Conservation (phyloP, 169 alveolate genomes). For the Amoebophrya sp. region DNA sequence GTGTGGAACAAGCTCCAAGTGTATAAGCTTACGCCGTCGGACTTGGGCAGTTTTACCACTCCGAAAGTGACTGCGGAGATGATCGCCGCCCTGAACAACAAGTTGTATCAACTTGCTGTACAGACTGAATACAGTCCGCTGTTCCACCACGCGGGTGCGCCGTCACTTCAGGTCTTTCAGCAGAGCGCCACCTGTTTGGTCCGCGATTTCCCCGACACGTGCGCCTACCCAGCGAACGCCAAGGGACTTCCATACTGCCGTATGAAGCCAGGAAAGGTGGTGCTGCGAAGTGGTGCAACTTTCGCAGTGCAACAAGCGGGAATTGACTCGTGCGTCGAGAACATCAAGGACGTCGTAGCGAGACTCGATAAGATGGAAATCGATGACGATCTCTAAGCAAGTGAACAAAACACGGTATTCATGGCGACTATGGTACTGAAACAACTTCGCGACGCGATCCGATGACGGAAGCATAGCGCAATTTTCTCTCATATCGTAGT, state of each 20-base stretch:
- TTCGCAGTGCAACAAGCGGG: neutral
- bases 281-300: neutral
- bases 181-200: neutral
- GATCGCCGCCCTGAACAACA: neutral
- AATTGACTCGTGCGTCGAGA: neutral
- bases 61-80: neutral
- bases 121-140: neutral
- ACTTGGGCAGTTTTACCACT: neutral
- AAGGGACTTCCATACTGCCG: neutral
- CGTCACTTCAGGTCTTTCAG: neutral
- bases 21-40: neutral
- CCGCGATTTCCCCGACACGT: neutral
- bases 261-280: neutral
- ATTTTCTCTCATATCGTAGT: too few species aligned
- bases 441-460: too few species aligned
- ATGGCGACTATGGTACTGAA: too few species aligned
- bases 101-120: neutral
- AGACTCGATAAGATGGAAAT: neutral
- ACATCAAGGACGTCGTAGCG: neutral
- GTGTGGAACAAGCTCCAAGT: conserved; percentile 15
- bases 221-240: neutral
- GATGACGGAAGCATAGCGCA: too few species aligned
- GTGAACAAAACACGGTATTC: too few species aligned
- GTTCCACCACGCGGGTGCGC: conserved; percentile 1
- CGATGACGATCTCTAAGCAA: neutral